These are phyloP conservation scores for Podaxis mareebaensis DNA, from an alignment of 768 basidiomycete genomes.

Conservation along the genomic window DNA sequence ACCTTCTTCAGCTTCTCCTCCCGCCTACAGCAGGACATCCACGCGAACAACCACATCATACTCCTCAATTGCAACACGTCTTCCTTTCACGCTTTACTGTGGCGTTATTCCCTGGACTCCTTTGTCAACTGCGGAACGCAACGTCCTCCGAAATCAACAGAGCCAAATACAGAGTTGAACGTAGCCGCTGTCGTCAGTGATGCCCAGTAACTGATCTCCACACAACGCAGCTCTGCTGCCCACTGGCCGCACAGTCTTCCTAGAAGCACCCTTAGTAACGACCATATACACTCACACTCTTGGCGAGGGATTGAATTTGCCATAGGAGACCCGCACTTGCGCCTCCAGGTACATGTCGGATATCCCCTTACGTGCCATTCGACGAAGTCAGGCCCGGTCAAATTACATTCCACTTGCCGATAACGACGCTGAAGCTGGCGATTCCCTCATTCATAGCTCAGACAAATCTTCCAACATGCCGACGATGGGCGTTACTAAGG, in stretches of 20 bases:
- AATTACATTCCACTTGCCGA: constrained; percentile 47
- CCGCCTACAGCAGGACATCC: no score
- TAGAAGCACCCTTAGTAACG: neutral
- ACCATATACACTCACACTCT: neutral
- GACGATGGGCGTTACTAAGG: constrained; percentile 25
- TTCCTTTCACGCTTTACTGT: no score
- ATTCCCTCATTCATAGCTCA: constrained; percentile 19
- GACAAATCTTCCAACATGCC: constrained; percentile 20
- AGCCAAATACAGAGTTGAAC: constrained; percentile 7
- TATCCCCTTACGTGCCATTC: constrained; percentile 66
- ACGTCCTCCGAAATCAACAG: constrained; percentile 14
- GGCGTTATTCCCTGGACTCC: no score
- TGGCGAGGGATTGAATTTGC: neutral
- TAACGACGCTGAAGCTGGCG: constrained; percentile 14
- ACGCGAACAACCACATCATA: no score
- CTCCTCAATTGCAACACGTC: no score
- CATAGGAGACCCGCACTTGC: neutral
- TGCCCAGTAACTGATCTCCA: neutral
- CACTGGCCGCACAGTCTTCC: constrained; percentile 3
- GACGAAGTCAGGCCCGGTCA: constrained; percentile 49
- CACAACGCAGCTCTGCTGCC: neutral
- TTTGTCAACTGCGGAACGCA: neutral
- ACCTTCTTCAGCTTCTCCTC: no score
- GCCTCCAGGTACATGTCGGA: constrained; percentile 53
- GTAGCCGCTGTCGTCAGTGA: constrained; percentile 3